These are phyloP conservation scores for Sporormia fimetaria DNA, from an alignment of 495 filamentous ascomycete species.

Conservation along the genomic window DNA sequence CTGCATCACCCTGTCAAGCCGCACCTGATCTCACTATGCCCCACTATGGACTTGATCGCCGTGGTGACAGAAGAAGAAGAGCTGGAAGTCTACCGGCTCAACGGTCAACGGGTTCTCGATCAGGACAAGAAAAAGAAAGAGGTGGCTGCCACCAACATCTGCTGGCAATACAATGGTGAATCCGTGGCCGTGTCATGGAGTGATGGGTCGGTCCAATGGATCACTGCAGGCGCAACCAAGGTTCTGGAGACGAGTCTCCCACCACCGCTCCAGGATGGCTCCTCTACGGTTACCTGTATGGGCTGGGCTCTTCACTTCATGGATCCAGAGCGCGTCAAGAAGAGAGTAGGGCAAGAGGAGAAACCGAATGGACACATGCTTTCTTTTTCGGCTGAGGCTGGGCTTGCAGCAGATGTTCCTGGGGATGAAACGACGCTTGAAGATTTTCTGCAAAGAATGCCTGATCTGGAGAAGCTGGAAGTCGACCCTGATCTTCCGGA, in stretches of 20 bases:
- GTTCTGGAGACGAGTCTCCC: slow-evolving; percentile 44
- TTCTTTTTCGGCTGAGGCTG: slow-evolving; percentile 4
- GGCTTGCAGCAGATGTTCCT: slow-evolving; percentile 15
- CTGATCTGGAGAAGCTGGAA: slow-evolving; percentile 21
- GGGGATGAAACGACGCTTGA: slow-evolving; percentile 22
- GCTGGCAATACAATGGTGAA: slow-evolving; percentile 75
- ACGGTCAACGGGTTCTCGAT: slow-evolving; percentile 59
- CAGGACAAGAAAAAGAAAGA: slow-evolving; percentile 38
- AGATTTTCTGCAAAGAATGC: slow-evolving; percentile 28
- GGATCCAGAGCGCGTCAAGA: slow-evolving; percentile 41
- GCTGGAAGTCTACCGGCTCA: slow-evolving; percentile 54
- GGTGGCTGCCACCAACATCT: slow-evolving; percentile 42
- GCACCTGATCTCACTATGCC: slow-evolving; percentile 58
- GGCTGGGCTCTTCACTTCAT: slow-evolving; percentile 65
- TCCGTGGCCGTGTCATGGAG: slow-evolving; percentile 68
- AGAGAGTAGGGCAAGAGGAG: slow-evolving; percentile 28
- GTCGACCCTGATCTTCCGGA: slow-evolving; percentile 53
- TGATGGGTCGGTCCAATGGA: slow-evolving; percentile 56
- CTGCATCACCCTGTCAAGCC: slow-evolving; percentile 45
- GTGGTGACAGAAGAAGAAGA: slow-evolving; percentile 55
- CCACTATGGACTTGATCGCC: slow-evolving; percentile 68
- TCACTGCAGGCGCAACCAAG: slow-evolving; percentile 66
- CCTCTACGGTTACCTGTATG: slow-evolving; percentile 47
- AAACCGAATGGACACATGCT: neutral
- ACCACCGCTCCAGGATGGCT: neutral